Conservation (phyloP, 371 early-diverging fungal genomes). For the Blakeslea trispora region DNA sequence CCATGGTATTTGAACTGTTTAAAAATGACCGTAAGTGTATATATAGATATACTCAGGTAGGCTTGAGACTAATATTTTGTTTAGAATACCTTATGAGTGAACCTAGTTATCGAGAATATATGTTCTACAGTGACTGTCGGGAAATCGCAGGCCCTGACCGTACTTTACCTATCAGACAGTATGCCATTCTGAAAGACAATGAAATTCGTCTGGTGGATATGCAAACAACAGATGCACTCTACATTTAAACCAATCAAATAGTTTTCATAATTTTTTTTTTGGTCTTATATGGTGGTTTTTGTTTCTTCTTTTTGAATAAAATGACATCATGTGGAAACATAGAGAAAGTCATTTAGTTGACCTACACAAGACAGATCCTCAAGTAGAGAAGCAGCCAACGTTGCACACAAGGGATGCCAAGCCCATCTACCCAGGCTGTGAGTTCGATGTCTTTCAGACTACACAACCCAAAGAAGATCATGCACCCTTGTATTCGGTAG, state of each 20-base stretch:
- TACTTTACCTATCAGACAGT: slow-evolving; percentile 34
- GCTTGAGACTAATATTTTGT: background rate
- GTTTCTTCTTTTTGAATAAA: background rate
- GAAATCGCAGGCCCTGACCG: slow-evolving; percentile 20
- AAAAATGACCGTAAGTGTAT: slow-evolving; percentile 50
- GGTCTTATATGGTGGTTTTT: no score
- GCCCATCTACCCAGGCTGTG: slow-evolving; percentile 15
- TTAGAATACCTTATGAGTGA: slow-evolving; percentile 42
- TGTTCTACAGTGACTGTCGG: slow-evolving; percentile 40
- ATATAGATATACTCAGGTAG: no score
- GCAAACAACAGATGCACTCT: slow-evolving; percentile 36
- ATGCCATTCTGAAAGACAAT: slow-evolving; percentile 40
- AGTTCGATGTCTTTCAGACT: slow-evolving; percentile 18
- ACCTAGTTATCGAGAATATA: slow-evolving; percentile 54
- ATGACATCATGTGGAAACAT: slow-evolving; percentile 18
- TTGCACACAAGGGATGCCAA: background rate
- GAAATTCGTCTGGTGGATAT: slow-evolving; percentile 44
- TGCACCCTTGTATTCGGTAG: slow-evolving; percentile 6
- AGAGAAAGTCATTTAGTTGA: slow-evolving; percentile 13
- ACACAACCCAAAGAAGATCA: background rate
- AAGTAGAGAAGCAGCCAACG: background rate
- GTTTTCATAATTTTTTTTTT: background rate
- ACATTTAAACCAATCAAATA: slow-evolving; percentile 14
- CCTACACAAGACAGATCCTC: slow-evolving; percentile 1
- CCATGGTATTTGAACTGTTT: slow-evolving; percentile 63